Evolutionary conservation across 2,329 filamentous ascomycete species (phyloP).

Genomic region (Sporothrix pallida): DNA sequence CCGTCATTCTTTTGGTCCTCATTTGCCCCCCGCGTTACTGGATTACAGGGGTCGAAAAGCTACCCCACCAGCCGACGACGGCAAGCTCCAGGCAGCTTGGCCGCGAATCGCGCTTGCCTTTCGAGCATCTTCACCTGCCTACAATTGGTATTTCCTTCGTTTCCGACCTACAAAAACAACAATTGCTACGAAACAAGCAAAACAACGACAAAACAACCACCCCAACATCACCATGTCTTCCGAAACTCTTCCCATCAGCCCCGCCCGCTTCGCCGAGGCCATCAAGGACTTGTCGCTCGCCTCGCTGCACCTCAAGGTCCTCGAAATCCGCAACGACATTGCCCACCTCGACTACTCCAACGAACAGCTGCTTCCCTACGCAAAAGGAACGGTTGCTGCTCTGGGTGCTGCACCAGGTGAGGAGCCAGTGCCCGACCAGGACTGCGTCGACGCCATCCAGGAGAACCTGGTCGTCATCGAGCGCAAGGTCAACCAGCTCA

Average conservation of each 20-base stretch:
- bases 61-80: conserved; percentile 25
- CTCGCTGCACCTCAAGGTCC: conserved; percentile 73
- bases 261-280: conserved; percentile 68
- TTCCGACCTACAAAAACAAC: not conserved
- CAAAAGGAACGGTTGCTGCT: conserved; percentile 54
- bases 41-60: not conserved
- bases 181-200: not conserved
- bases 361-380: conserved; percentile 72
- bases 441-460: conserved; percentile 74
- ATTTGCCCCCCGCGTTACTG: not conserved
- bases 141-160: not conserved
- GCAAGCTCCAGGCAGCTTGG: conserved; percentile 27
- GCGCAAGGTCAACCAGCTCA: conserved; percentile 70
- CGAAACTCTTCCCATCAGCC: conserved; percentile 64
- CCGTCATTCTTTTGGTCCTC: not conserved
- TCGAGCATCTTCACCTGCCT: not conserved
- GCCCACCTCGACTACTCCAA: conserved; percentile 76
- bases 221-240: conserved; percentile 59
- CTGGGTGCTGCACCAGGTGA: conserved; percentile 39
- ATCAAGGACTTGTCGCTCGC: conserved; percentile 69
- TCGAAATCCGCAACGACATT: conserved; percentile 77
- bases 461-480: conserved; percentile 74
- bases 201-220: not conserved
- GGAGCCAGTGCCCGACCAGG: conserved; percentile 60
- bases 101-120: not conserved